These are phyloP conservation scores for Jacaranda mimosifolia DNA, from an alignment of 257 asterid genomes.

Conservation along the genomic window DNA sequence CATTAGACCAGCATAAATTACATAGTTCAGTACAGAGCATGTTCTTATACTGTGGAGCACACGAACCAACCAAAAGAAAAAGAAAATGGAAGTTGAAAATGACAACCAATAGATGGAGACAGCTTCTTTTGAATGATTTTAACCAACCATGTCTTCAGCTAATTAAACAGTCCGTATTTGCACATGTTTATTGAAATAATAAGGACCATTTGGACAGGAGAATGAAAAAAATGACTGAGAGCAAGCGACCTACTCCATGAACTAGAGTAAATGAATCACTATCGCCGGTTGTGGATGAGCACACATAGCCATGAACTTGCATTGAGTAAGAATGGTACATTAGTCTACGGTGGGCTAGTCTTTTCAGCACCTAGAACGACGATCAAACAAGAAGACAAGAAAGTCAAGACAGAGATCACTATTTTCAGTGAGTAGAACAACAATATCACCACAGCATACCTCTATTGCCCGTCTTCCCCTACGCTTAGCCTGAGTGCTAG, in stretches of 20 bases:
- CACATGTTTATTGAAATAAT: neutral
- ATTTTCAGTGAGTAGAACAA: conserved; percentile 3
- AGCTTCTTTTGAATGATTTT: neutral
- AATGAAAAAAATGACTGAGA: neutral
- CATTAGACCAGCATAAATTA: conserved; percentile 10
- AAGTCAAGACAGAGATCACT: conserved; percentile 21
- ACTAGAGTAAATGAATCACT: conserved; percentile 76
- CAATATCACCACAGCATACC: conserved; percentile 50
- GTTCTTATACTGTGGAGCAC: conserved; percentile 11
- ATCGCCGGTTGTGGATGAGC: conserved; percentile 68
- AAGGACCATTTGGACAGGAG: neutral
- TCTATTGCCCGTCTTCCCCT: conserved; percentile 92
- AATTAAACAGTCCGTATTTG: neutral
- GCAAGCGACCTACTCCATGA: conserved; percentile 76
- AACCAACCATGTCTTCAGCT: neutral
- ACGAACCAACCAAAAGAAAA: conserved; percentile 12
- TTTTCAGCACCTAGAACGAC: conserved; percentile 76
- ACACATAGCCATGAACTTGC: conserved; percentile 94
- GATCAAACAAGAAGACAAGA: conserved; percentile 30
- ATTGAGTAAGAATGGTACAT: conserved; percentile 90
- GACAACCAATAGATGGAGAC: neutral
- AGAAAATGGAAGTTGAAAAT: neutral
- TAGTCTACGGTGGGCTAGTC: conserved; percentile 68
- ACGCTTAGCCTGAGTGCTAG: conserved; percentile 81
- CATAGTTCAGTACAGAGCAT: conserved; percentile 1